A percentile compares a stretch with the other conserved stretches of the same genome.
These are phyloP conservation scores for Nakaseomyces bracarensis DNA, from an alignment of 1,139 yeast genomes.

Conservation along the genomic window DNA sequence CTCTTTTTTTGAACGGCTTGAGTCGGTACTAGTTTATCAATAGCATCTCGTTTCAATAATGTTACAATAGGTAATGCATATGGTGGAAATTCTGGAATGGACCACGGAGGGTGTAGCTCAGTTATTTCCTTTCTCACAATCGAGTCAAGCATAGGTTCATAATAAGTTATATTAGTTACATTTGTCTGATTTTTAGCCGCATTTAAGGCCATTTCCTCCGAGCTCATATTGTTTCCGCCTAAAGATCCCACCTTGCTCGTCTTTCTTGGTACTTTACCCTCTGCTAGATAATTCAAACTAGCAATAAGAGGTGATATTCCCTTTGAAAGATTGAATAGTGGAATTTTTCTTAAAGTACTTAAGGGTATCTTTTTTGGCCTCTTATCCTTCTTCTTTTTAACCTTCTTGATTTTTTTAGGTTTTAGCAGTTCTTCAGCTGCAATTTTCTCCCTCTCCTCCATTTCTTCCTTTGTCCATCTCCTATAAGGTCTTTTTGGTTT, in stretches of 20 bases:
- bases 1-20: slow-evolving; percentile 12
- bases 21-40: slow-evolving; percentile 2
- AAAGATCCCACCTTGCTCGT: neutral
- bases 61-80: slow-evolving; percentile 26
- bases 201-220: slow-evolving; percentile 6
- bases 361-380: slow-evolving; percentile 21
- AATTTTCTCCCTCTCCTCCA: slow-evolving; percentile 19
- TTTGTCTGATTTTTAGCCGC: slow-evolving; percentile 8
- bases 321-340: slow-evolving; percentile 25
- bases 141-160: slow-evolving; percentile 13
- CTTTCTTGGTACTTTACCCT: neutral
- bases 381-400: slow-evolving; percentile 19
- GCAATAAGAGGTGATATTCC: slow-evolving; percentile 7
- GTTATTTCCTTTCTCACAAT: slow-evolving; percentile 29
- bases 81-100: slow-evolving; percentile 29
- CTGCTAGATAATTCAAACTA: slow-evolving; percentile 4
- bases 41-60: slow-evolving; percentile 1
- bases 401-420: slow-evolving; percentile 17
- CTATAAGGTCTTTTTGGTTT: slow-evolving; percentile 31
- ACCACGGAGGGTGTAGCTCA: slow-evolving; percentile 31
- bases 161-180: slow-evolving; percentile 2
- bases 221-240: slow-evolving; percentile 1
- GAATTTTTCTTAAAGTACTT: slow-evolving; percentile 22
- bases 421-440: slow-evolving; percentile 10
- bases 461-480: slow-evolving; percentile 29